Evolutionary conservation across 306 rosid species (phyloP).

Genomic region (Cucurbita maxima): DNA sequence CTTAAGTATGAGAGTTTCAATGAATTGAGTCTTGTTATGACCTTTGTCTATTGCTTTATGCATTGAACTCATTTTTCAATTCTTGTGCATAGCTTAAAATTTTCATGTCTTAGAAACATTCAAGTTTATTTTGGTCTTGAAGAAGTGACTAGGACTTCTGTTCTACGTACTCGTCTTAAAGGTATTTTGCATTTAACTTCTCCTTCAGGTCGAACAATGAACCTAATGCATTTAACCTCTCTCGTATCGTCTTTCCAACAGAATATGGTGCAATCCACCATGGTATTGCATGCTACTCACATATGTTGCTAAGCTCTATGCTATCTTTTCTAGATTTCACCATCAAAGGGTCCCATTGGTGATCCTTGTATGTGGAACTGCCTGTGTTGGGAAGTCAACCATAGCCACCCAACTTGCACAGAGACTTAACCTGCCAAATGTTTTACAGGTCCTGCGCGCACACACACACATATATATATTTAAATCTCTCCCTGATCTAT

Average conservation of each 20-base stretch:
- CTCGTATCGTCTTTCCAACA: not conserved
- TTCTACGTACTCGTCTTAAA: not conserved
- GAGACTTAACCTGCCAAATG: slow-evolving; percentile 90
- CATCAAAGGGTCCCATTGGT: slow-evolving; percentile 93
- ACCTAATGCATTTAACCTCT: not conserved
- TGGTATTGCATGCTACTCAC: not conserved
- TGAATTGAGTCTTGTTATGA: not conserved
- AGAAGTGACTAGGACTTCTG: not conserved
- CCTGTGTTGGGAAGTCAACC: slow-evolving; percentile 96
- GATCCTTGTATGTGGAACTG: slow-evolving; percentile 94
- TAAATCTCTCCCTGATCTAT: slow-evolving; percentile 4
- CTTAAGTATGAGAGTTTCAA: not conserved
- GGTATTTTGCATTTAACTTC: not conserved
- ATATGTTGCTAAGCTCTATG: not conserved
- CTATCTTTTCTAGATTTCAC: slow-evolving; percentile 52
- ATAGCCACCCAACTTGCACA: slow-evolving; percentile 95
- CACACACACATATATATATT: not conserved
- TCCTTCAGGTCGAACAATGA: not conserved
- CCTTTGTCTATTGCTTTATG: not conserved
- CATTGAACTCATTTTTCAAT: not conserved
- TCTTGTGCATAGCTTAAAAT: not conserved
- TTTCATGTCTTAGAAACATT: not conserved
- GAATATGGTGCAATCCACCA: not conserved
- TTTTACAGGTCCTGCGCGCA: slow-evolving; percentile 48
- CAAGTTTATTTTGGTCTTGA: not conserved